Percentiles rank a stretch among this genome's conserved stretches.
Conservation (phyloP, 345 rosid genomes). For the Schrenkiella parvula region DNA sequence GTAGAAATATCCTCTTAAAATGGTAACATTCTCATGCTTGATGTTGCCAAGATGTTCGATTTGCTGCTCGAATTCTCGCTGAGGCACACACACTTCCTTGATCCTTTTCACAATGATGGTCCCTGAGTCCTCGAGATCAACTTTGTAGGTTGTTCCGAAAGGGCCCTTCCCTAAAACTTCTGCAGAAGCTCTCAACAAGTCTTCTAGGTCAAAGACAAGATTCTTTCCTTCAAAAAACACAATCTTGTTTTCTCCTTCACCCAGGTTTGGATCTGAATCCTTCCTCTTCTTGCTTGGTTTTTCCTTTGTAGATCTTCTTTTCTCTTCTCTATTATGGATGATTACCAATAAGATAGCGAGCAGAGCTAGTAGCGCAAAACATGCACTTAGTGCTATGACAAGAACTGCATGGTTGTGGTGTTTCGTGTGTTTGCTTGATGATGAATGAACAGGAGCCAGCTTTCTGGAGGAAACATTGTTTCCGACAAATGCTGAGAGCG, state of each 20-base stretch:
- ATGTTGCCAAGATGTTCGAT: conserved; percentile 68
- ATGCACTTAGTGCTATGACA: conserved; percentile 48
- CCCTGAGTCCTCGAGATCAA: conserved; percentile 72
- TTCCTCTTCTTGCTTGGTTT: conserved; percentile 44
- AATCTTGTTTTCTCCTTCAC: conserved; percentile 53
- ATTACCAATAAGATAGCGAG: conserved; percentile 41
- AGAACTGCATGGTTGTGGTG: conserved; percentile 51
- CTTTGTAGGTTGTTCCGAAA: conserved; percentile 82
- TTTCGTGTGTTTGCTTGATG: conserved; percentile 35
- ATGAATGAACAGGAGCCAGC: conserved; percentile 36
- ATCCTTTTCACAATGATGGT: conserved; percentile 90
- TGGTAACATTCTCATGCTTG: conserved; percentile 74
- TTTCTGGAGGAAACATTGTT: conserved; percentile 46
- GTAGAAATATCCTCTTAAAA: conserved; percentile 73
- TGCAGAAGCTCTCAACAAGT: conserved; percentile 88
- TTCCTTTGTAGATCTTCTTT: conserved; percentile 37
- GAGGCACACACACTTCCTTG: conserved; percentile 72
- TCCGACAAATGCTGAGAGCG: conserved; percentile 55
- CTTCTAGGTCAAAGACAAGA: conserved; percentile 79
- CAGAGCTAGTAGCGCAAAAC: conserved; percentile 41
- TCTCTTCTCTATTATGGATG: conserved; percentile 34
- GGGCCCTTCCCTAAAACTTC: conserved; percentile 92
- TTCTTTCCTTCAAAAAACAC: conserved; percentile 83
- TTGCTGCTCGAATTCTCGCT: conserved; percentile 88
- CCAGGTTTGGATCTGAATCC: conserved; percentile 42